phyloP scores from a whole-genome alignment of 208 protist genomes.

The Crithidia sp. region DNA sequence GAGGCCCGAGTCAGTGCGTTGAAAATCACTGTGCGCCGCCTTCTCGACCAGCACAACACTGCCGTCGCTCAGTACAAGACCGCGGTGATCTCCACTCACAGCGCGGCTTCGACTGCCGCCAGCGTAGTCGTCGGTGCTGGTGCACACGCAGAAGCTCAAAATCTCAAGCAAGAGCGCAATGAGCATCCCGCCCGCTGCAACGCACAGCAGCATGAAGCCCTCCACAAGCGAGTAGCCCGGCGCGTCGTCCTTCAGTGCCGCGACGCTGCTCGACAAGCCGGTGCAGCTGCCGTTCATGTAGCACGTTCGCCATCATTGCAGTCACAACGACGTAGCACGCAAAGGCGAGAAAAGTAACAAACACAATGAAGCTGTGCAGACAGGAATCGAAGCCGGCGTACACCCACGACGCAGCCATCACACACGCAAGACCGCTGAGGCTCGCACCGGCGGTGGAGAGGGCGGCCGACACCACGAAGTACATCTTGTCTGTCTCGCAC shows the following conservation, averaged over 20 bases:
- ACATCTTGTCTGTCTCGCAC: conserved; percentile 9
- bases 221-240: conserved; percentile 26
- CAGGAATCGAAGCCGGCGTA: conserved; percentile 28
- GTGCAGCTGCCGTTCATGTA: conserved; percentile 17
- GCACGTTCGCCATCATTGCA: conserved; percentile 16
- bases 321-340: conserved; percentile 27
- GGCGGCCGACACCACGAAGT: conserved; percentile 19
- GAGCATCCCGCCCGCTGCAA: conserved; percentile 27
- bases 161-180: conserved; percentile 8
- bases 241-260: conserved; percentile 3
- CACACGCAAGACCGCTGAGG: conserved; percentile 15
- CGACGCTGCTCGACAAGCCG: neutral
- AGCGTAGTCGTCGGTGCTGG: conserved; percentile 10
- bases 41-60: neutral
- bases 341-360: conserved; percentile 31
- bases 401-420: conserved; percentile 29
- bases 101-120: neutral
- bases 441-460: conserved; percentile 26
- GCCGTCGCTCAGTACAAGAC: neutral
- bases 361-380: conserved; percentile 29
- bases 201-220: conserved; percentile 31
- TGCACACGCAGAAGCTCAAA: conserved; percentile 21
- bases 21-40: neutral
- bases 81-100: neutral
- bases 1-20: neutral